Evolutionary conservation across 2,329 filamentous ascomycete genomes (phyloP).

Genomic region (Atkinsonella hypoxylon): DNA sequence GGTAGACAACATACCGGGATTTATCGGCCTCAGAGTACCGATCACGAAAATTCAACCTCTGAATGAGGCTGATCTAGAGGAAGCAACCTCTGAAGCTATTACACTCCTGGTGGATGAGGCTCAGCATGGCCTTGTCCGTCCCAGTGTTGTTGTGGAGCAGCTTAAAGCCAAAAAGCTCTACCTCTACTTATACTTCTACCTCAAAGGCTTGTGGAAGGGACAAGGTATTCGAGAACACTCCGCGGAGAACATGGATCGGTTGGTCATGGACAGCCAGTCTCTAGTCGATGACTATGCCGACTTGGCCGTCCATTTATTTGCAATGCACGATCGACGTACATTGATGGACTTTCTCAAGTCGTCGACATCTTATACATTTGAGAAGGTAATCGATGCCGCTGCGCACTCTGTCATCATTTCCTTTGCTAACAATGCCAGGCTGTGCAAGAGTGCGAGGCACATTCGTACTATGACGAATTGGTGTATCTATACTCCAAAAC

Average conservation of each 20-base stretch:
- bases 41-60: conserved; percentile 56
- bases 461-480: conserved; percentile 79
- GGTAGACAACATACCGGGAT: conserved; percentile 77
- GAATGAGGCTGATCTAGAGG: conserved; percentile 58
- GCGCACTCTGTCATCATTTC: neutral
- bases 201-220: conserved; percentile 74
- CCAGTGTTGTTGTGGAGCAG: conserved; percentile 66
- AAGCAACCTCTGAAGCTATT: conserved; percentile 72
- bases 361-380: conserved; percentile 81
- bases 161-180: conserved; percentile 54
- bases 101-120: conserved; percentile 82
- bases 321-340: conserved; percentile 64
- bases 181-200: conserved; percentile 83
- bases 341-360: conserved; percentile 80
- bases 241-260: conserved; percentile 41
- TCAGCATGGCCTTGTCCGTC: conserved; percentile 72
- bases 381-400: conserved; percentile 38
- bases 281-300: conserved; percentile 83
- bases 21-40: conserved; percentile 78
- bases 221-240: conserved; percentile 47
- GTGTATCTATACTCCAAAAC: conserved; percentile 94
- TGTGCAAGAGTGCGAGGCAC: conserved; percentile 65
- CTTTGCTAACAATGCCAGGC: conserved; percentile 30
- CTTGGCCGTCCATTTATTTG: conserved; percentile 75
- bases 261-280: conserved; percentile 47